Percentiles rank a stretch among this genome's conserved stretches.
phyloP scores from a whole-genome alignment of 805 yeast species.

The Metschnikowia matae region DNA sequence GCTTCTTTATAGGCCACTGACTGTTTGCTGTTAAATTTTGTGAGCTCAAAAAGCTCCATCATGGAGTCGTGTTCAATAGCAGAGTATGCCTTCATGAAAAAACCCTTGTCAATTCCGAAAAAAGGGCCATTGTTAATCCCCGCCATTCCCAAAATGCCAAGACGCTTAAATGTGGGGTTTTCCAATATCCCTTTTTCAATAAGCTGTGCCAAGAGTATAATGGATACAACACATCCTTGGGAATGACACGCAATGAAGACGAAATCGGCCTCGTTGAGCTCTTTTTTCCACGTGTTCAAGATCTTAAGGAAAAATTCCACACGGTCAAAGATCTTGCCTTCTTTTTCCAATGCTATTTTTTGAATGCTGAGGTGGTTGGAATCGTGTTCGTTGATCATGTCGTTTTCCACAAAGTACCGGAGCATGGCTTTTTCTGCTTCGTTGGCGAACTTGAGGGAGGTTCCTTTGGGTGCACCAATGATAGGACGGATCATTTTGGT shows the following conservation, averaged over 20 bases:
- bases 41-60: constrained; percentile 83
- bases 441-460: constrained; percentile 82
- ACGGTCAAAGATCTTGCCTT: constrained; percentile 84
- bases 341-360: constrained; percentile 89
- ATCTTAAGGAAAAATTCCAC: constrained; percentile 76
- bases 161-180: constrained; percentile 40
- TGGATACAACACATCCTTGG: constrained; percentile 92
- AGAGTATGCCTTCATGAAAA: constrained; percentile 83
- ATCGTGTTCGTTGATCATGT: constrained; percentile 31
- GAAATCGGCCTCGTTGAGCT: constrained; percentile 66
- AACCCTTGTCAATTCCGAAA: constrained; percentile 79
- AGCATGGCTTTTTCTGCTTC: constrained; percentile 80
- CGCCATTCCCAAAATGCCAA: constrained; percentile 89
- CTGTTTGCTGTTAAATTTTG: constrained; percentile 66
- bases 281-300: constrained; percentile 62
- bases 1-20: constrained; percentile 68
- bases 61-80: constrained; percentile 86
- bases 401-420: constrained; percentile 50
- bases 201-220: constrained; percentile 69
- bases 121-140: constrained; percentile 94
- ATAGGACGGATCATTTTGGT: constrained; percentile 76
- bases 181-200: constrained; percentile 51
- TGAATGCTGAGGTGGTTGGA: constrained; percentile 51
- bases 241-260: constrained; percentile 93
- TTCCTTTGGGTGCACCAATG: constrained; percentile 95